Base-by-base conservation (phyloP, 2,329 filamentous ascomycete species). In the Xylariomycetidae sp. region DNA sequence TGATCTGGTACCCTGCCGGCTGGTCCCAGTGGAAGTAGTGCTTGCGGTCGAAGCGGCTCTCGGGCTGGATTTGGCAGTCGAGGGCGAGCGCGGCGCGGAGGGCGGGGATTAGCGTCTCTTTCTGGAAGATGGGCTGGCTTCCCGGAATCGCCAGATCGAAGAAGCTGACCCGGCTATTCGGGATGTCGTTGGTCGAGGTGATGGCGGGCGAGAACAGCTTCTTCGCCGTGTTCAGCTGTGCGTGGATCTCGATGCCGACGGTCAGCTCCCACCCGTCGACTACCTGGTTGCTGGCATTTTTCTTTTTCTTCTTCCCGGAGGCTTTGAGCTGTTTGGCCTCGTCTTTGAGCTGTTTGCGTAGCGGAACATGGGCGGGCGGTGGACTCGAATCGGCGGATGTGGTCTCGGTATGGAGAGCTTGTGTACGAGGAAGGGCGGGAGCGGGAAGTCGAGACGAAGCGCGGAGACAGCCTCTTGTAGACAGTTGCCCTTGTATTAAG, bases 11-110 rank as follows among this genome's bases (percentile, higher is more conserved):
- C 0, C 92, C 92, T 0, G 86, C 76, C 1, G 92, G 92, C 60
- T 98, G 92, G 59, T 98, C 92, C 76, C 92, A 94, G 67, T 95
- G 95, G 61, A 98, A 96, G 62, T 98, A 98, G 60, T 98, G 92
- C 59, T 98, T 98, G 43, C 92, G 74, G 60, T 98, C 92, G 63
- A 95, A 98, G 34, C 76, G 77, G 58, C 88, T 95, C 47, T 76
- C 71, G 2, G 63, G 67, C 54, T 93, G 83, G 32, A 96, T 73
- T 2, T 79, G 64, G 59, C 92, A 96, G 37, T 82, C 76, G 27
- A 98, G 68, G 0, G 88, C 86, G 31, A 95, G 65, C 0, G 92
- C 90, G 13, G 90, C 90, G 39, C 92, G 79, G 12, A 98, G 56
- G n/a, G 92, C 92, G 4, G 92, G 92, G 23, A 96, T 71, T 9